These are phyloP conservation scores for Magnaporthiopsis rhizophila DNA, from an alignment of 2,329 filamentous ascomycete species.

Conservation along the genomic window DNA sequence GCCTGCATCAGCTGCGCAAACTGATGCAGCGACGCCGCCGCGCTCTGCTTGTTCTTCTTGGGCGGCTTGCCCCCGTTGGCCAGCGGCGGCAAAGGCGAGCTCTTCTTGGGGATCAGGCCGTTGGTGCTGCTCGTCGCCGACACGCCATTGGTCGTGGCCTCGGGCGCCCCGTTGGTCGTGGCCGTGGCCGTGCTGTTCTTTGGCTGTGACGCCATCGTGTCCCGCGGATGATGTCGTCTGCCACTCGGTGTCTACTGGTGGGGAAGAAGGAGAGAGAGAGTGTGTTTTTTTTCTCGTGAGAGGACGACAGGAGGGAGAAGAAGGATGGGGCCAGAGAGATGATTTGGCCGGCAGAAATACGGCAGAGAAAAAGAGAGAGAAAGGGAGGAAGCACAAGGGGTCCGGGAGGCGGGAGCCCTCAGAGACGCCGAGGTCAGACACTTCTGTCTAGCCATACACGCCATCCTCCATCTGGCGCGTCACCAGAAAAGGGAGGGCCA, in stretches of 20 bases:
- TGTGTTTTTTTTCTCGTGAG: background rate
- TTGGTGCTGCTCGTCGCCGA: background rate
- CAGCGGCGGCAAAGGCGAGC: slow-evolving; percentile 11
- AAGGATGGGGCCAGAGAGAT: background rate
- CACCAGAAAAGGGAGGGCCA: background rate
- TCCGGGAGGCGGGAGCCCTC: background rate
- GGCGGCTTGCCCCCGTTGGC: slow-evolving; percentile 14
- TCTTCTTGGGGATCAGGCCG: background rate
- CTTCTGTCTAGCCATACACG: background rate
- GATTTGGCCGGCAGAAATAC: background rate
- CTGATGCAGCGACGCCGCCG: slow-evolving; percentile 24
- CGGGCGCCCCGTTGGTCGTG: no score
- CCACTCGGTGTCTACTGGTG: background rate
- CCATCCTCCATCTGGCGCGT: background rate
- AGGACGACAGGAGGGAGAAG: background rate
- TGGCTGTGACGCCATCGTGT: background rate
- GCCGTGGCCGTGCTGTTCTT: background rate
- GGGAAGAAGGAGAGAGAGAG: background rate
- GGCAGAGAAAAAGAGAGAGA: background rate
- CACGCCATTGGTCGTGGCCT: background rate
- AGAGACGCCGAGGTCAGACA: background rate
- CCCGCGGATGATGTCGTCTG: background rate
- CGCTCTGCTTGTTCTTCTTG: slow-evolving; percentile 23
- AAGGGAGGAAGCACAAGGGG: no score
- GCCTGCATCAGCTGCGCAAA: slow-evolving; percentile 32